phyloP scores from a whole-genome alignment of 1,284 basidiomycete species.

The Chiua sp. region DNA sequence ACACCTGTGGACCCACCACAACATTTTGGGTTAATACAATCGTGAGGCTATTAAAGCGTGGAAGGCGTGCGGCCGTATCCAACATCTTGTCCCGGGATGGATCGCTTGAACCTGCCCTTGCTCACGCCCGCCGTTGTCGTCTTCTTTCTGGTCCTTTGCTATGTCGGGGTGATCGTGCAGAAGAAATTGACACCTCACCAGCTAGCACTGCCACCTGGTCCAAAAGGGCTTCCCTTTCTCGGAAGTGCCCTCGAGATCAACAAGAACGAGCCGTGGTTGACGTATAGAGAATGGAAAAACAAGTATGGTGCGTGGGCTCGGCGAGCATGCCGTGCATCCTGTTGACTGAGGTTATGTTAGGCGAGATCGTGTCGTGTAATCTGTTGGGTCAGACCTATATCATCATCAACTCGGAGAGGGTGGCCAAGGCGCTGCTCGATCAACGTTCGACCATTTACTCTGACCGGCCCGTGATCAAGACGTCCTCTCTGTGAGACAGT shows the following conservation, averaged over 20 bases:
- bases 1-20: too few relatives aligned
- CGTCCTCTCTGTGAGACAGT: slow-evolving; percentile 16
- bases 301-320: slow-evolving; percentile 26
- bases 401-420: slow-evolving; percentile 27
- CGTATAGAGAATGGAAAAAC: slow-evolving; percentile 31
- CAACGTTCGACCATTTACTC: slow-evolving; percentile 30
- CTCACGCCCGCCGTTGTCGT: background rate
- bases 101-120: background rate
- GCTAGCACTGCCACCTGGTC: slow-evolving; percentile 37
- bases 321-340: background rate
- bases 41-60: background rate
- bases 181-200: slow-evolving; percentile 16
- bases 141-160: slow-evolving; percentile 10
- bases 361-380: slow-evolving; percentile 25
- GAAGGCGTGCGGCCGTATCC: background rate
- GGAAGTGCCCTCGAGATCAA: slow-evolving; percentile 33
- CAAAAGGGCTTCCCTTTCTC: slow-evolving; percentile 30
- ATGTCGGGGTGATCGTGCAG: background rate
- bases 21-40: background rate
- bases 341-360: slow-evolving; percentile 7
- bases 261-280: slow-evolving; percentile 34
- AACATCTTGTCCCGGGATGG: slow-evolving; percentile 10
- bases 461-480: slow-evolving; percentile 15
- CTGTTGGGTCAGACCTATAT: slow-evolving; percentile 27
- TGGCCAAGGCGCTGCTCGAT: slow-evolving; percentile 26